Evolutionary conservation across 129 eudicot genomes (phyloP), one percentile per base, ranked within the genome.

Genomic region (Artemisia annua): DNA sequence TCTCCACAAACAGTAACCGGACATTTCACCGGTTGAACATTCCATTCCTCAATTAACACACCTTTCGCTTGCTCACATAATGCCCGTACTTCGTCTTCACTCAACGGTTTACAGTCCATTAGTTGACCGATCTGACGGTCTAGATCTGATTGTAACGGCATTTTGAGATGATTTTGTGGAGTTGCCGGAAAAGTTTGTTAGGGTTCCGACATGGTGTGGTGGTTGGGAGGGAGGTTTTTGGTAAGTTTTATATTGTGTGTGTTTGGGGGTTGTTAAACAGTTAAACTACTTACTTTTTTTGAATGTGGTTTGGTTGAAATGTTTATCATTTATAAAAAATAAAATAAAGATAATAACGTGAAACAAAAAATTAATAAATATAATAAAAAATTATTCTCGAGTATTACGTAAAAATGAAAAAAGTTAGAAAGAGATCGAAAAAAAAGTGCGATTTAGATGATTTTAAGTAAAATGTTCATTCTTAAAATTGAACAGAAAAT

Each of bases 71-170:
- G 86, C 58, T 85, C 88, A 54, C 88, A 85, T 9, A 85, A 56
- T 64, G 83, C 32, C 81, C 79, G 63, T 63, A 81, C 88, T 63
- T 85, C 88, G 19, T 72, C 69, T 75, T 85, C 88, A 56, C 79
- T 60, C 73, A 85, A 62, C 76, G 88, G 81, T 71, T 85, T 85
- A 56, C 88, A 85, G 16, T 85, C 88, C 80, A 78, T 80, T 78
- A 84, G 46, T 63, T 80, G 88, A 52, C 58, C 75, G 83, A 84
- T 84, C 82, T 84, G 85, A 73, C 88, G 83, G 69, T 85, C 88
- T 14, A 85, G 88, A 85, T 85, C 86, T 79, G 79, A 83, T 58
- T 81, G 86, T 32, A 70, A 85, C 79, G 88, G 88, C 88, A 85
- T 81, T 62, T 39, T 75, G 60, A 66, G 28, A 61, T 79, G 66